Evolutionary conservation across 176 grass and related monocot species (phyloP).

Genomic region (Musa itinerans): DNA sequence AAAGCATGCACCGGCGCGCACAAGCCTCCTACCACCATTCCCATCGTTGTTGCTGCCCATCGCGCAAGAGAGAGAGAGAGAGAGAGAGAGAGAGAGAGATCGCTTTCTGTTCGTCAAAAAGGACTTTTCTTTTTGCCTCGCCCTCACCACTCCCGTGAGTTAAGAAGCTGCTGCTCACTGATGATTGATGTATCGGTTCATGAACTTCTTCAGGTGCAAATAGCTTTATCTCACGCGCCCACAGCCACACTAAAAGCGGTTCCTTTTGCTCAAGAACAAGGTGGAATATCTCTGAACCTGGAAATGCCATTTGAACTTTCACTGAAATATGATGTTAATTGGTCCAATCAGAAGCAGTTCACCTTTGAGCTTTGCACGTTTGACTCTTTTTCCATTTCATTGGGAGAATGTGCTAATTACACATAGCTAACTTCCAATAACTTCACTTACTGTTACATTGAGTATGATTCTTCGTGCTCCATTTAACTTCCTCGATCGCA

Average conservation of each 20-base stretch:
- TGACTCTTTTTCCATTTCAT: too few relatives aligned
- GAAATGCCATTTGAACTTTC: too few relatives aligned
- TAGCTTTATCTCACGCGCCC: conserved; percentile 14
- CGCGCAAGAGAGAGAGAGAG: neutral
- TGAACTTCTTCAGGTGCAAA: neutral
- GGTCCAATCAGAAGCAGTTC: neutral
- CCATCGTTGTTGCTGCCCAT: neutral
- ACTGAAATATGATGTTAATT: neutral
- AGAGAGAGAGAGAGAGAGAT: neutral
- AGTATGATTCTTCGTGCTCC: neutral
- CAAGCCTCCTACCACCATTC: neutral
- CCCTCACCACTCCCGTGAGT: neutral
- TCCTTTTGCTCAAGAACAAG: neutral
- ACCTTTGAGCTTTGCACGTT: too few relatives aligned
- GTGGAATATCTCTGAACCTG: neutral
- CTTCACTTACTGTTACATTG: neutral
- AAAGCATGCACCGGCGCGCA: neutral
- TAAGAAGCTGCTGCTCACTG: neutral
- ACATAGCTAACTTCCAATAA: too few relatives aligned
- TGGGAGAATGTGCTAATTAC: too few relatives aligned
- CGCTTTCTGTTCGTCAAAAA: neutral
- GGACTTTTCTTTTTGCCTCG: neutral
- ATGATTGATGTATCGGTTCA: neutral
- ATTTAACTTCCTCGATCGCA: conserved; percentile 36
- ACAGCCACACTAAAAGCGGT: conserved; percentile 1